Base-by-base conservation (phyloP, 2,329 filamentous ascomycete species). In the Trichothecium sympodiale region DNA sequence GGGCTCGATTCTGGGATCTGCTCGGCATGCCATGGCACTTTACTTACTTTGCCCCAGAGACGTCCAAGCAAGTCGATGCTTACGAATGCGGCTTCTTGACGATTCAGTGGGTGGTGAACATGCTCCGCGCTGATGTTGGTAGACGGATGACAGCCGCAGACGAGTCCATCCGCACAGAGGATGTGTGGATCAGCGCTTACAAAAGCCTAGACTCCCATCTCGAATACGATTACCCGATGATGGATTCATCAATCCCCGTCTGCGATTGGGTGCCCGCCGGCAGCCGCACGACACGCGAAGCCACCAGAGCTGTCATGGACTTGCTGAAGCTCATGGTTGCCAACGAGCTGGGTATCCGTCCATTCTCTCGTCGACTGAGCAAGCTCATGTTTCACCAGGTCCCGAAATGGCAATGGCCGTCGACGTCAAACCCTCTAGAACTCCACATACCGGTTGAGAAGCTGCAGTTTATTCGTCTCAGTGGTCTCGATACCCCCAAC, bases 1-100 rank as follows among this genome's bases (percentile, higher is more conserved):
- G 46, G 46, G 40, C 41, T 8, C 38, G 37, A 17, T 46, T 46
- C 29, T 42, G 37, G 40, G 42, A 45, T 29, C 34, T 17, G 14
- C 17, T 47, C 17, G 44, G 37, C 8, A 36, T 44, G 31, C 35
- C 42, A 7, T 39, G 36, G 17, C 37, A 38, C 31, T 49, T 47
- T 27, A 26, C 35, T n/a, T 45, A 45, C 31, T 43, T 45, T 25
- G 45, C 38, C 5, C 39, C 33, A 4, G 17, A 29, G 4, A 34
- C 29, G 17, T 41, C 35, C 13, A 31, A 8, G 10, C 41, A 43
- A 33, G 12, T 20, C 3, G n/a, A 28, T 5, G 13, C 10, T 8
- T 30, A 17, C 9, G 42, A 45, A 12, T 46, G 44, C 17, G 43
- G 40, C 2, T 31, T 31, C n/a, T 34, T 43, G 5, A 26, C 36